phyloP scores from a whole-genome alignment of 176 grass and related monocot species.

The Triticum timopheevii region DNA sequence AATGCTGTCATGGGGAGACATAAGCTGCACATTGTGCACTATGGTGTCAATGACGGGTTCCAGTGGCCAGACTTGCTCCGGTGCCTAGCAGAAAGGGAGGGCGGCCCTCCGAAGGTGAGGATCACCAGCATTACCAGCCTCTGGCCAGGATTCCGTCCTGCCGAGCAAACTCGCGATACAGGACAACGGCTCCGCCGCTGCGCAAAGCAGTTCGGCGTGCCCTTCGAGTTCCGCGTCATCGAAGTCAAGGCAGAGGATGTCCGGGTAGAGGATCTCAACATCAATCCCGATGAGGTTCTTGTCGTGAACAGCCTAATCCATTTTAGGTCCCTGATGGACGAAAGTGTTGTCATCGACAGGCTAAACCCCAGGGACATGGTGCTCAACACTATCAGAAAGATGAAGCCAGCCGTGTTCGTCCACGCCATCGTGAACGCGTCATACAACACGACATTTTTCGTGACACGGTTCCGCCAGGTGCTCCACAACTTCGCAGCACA shows the following conservation, averaged over 20 bases:
- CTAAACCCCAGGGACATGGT: conserved; percentile 42
- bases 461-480: conserved; percentile 46
- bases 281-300: conserved; percentile 41
- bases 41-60: conserved; percentile 38
- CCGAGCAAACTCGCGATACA: conserved; percentile 28
- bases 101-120: conserved; percentile 42
- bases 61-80: conserved; percentile 53
- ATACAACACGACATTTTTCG: conserved; percentile 39
- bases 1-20: conserved; percentile 6
- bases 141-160: conserved; percentile 40
- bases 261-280: conserved; percentile 21
- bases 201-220: conserved; percentile 19
- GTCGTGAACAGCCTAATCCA: conserved; percentile 37
- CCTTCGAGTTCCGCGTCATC: conserved; percentile 41
- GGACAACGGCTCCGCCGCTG: conserved; percentile 23
- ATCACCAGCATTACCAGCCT: conserved; percentile 46
- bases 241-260: conserved; percentile 37
- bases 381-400: conserved; percentile 44
- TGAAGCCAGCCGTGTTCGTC: conserved; percentile 40
- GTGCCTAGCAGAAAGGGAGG: neutral
- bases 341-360: conserved; percentile 34
- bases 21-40: conserved; percentile 53
- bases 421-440: conserved; percentile 32
- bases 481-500: conserved; percentile 34
- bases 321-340: conserved; percentile 41